Evolutionary conservation across 768 basidiomycete genomes (phyloP).

Genomic region (Fistulinella prunicolor): DNA sequence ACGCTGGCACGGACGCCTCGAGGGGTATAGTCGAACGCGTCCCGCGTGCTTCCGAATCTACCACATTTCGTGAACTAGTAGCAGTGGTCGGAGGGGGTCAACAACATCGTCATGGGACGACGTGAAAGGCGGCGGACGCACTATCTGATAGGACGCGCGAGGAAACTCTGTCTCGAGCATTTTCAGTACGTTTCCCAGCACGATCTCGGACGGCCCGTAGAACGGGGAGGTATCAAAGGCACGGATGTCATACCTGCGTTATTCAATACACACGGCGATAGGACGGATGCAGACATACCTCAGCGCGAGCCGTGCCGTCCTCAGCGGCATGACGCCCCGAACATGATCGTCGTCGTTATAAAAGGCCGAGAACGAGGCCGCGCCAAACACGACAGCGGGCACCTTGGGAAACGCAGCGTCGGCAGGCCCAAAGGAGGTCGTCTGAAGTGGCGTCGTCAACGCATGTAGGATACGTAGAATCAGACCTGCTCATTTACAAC

Average conservation of each 20-base stretch:
- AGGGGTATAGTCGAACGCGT: constrained; percentile 74
- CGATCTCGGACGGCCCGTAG: constrained; percentile 77
- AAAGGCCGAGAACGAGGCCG: constrained; percentile 61
- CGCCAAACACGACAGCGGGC: constrained; percentile 64
- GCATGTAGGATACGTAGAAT: not conserved
- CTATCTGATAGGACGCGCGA: constrained; percentile 72
- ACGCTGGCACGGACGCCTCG: constrained; percentile 63
- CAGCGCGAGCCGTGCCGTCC: constrained; percentile 70
- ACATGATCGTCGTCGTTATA: constrained; percentile 66
- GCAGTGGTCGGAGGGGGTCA: not conserved
- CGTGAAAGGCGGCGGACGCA: constrained; percentile 23
- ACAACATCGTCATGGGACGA: not conserved
- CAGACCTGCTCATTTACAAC: constrained; percentile 31
- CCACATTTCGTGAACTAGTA: constrained; percentile 84
- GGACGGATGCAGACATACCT: constrained; percentile 43
- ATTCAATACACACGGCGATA: not conserved
- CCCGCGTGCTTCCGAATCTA: constrained; percentile 53
- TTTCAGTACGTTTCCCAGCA: constrained; percentile 65
- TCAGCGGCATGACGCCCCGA: constrained; percentile 53
- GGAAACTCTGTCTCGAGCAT: constrained; percentile 67
- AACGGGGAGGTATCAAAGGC: constrained; percentile 83
- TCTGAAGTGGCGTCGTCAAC: constrained; percentile 24
- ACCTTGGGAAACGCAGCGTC: constrained; percentile 33
- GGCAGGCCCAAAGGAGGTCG: constrained; percentile 28
- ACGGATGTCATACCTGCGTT: constrained; percentile 67